Evolutionary conservation across 139 green algal species (phyloP).

Genomic region (Micractinium conductrix): DNA sequence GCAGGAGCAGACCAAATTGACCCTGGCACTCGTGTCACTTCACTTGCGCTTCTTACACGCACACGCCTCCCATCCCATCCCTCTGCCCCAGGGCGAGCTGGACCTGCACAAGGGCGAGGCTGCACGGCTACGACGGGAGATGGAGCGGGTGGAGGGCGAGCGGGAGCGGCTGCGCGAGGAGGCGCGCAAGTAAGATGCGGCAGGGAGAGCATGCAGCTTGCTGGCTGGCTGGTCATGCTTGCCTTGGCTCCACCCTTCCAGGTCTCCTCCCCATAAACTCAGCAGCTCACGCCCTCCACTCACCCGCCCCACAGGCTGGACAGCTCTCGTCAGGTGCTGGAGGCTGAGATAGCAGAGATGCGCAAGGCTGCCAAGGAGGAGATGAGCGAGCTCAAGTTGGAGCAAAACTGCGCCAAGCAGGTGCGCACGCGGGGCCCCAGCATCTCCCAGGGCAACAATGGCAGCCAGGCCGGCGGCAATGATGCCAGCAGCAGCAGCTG

Average conservation of each 20-base stretch:
- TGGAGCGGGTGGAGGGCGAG: constrained; percentile 76
- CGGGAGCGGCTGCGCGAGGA: constrained; percentile 72
- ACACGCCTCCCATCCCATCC: background rate
- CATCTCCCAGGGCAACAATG: no score
- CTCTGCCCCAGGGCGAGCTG: constrained; percentile 37
- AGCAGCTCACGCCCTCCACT: background rate
- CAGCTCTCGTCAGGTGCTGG: constrained; percentile 40
- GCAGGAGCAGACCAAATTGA: no score
- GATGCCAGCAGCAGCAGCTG: no score
- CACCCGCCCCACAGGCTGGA: constrained; percentile 9
- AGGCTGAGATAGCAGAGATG: constrained; percentile 67
- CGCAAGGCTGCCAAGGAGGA: constrained; percentile 52
- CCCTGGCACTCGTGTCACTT: no score
- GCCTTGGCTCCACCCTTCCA: background rate
- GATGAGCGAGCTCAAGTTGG: constrained; percentile 59
- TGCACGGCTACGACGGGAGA: constrained; percentile 62
- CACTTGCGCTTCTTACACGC: no score
- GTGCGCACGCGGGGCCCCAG: constrained; percentile 50
- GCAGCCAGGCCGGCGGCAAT: no score
- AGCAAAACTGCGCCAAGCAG: constrained; percentile 58
- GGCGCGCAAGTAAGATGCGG: constrained; percentile 41
- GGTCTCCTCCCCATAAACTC: background rate
- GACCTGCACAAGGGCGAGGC: constrained; percentile 66
- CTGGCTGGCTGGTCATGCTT: background rate
- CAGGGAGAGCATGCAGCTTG: background rate